These are phyloP conservation scores for Aspergillus hiratsukae DNA, from an alignment of 2,329 filamentous ascomycete species.

Conservation along the genomic window DNA sequence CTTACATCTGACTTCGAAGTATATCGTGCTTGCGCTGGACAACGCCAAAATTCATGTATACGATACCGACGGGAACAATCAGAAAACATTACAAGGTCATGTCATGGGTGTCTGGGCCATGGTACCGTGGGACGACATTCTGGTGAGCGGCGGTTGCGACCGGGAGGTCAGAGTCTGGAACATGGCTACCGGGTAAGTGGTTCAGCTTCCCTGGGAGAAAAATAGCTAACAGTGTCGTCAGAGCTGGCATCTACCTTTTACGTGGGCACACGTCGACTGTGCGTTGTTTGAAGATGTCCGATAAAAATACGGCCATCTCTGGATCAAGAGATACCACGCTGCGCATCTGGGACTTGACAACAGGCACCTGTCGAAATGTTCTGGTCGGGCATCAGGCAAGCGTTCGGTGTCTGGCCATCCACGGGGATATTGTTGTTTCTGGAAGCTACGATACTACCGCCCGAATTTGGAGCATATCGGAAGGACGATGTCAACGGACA, in stretches of 20 bases:
- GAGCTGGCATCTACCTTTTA: constrained; percentile 72
- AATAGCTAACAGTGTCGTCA: constrained; percentile 29
- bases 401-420: constrained; percentile 90
- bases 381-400: constrained; percentile 93
- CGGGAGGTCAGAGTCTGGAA: constrained; percentile 97
- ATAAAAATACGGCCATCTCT: constrained; percentile 88
- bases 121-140: constrained; percentile 93
- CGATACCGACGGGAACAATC: constrained; percentile 80
- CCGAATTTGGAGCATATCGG: constrained; percentile 95
- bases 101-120: constrained; percentile 99
- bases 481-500: constrained; percentile 86
- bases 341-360: constrained; percentile 88
- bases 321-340: constrained; percentile 93
- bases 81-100: constrained; percentile 87
- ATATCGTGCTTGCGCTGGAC: constrained; percentile 95
- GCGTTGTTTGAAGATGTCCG: constrained; percentile 95
- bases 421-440: constrained; percentile 94
- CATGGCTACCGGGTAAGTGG: constrained; percentile 74
- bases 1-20: constrained; percentile 86
- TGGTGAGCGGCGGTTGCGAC: constrained; percentile 95
- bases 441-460: constrained; percentile 97
- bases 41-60: constrained; percentile 99
- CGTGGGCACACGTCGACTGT: constrained; percentile 96
- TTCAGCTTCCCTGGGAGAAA: constrained; percentile 8
- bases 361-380: constrained; percentile 83